Evolutionary conservation across 257 asterid genomes (phyloP).

Genomic region (Solanum okadae): DNA sequence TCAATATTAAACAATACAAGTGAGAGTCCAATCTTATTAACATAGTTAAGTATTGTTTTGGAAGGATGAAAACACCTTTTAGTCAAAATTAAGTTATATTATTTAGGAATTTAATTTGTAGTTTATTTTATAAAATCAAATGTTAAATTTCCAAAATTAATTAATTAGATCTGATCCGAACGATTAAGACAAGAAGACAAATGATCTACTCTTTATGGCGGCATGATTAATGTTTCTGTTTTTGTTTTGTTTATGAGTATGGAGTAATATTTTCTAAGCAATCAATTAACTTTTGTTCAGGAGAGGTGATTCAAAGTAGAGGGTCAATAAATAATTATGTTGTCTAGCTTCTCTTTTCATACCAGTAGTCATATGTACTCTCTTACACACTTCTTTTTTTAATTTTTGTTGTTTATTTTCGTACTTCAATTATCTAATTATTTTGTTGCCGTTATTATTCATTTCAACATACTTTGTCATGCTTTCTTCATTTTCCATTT

Average conservation of each 20-base stretch:
- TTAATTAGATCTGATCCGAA: background rate
- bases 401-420: no score
- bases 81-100: background rate
- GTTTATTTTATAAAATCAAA: background rate
- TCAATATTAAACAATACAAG: background rate
- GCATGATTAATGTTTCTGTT: background rate
- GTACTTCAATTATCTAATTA: no score
- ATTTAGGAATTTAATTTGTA: background rate
- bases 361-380: no score
- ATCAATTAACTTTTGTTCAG: background rate
- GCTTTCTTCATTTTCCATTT: no score
- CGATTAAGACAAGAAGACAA: background rate
- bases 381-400: no score
- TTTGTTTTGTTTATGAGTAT: background rate
- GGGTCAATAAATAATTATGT: no score
- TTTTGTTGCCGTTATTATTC: no score
- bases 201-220: background rate
- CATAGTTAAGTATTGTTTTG: background rate
- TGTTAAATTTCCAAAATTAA: background rate
- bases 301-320: background rate
- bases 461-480: no score
- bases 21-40: background rate
- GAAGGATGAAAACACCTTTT: background rate
- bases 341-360: no score
- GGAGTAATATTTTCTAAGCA: background rate